Base-by-base conservation (phyloP, 225 moss, liverwort and hornwort species). In the Lunularia cruciata region DNA sequence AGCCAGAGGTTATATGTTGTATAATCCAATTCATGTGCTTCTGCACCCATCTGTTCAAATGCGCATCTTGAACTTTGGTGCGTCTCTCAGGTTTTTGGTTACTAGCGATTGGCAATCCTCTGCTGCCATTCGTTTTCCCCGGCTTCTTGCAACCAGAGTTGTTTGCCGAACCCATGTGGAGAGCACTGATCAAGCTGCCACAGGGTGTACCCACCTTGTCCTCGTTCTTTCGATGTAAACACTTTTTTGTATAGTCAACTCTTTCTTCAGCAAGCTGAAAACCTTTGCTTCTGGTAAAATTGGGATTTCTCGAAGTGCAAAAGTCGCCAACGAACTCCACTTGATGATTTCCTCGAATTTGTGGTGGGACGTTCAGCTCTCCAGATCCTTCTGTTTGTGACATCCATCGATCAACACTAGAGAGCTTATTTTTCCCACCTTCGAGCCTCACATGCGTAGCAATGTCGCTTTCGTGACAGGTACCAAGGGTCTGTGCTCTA, bases 21-120 rank as follows among this genome's bases (percentile, higher is more conserved):
- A 38, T 23, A 18, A 61, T 61, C 61, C 61, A 61, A 22, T 61
- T 61, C 39, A 61, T 38, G 40, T 61, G 19, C 22, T 30, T 38
- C 40, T 61, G 38, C 39, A 61, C 8, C 61, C 39, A 39, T 23
- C 10, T 61, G 37, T 61, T 38, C 9, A 61, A 39, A 6, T 26
- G 39, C 26, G 4, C 37, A 25, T 0, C 34, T 61, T 40, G 61
- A 23, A 61, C 8, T 1, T 39, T 61, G 10, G 61, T n/a, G n/a
- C n/a, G n/a, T n/a, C n/a, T n/a, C n/a, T n/a, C n/a, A n/a, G n/a
- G 22, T 19, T 9, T 23, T 61, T 61, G 4, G 23, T 25, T 39
- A 0, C 14, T 22, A 22, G 61, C 15, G 32, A 25, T 19, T 19
- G 18, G 40, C 0, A 22, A 38, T 3, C 40, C 10, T 61, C n/a